Evolutionary conservation across 2,329 filamentous ascomycete genomes (phyloP), one percentile per base, ranked within the genome.

Genomic region (Sclerotinia spermophila): DNA sequence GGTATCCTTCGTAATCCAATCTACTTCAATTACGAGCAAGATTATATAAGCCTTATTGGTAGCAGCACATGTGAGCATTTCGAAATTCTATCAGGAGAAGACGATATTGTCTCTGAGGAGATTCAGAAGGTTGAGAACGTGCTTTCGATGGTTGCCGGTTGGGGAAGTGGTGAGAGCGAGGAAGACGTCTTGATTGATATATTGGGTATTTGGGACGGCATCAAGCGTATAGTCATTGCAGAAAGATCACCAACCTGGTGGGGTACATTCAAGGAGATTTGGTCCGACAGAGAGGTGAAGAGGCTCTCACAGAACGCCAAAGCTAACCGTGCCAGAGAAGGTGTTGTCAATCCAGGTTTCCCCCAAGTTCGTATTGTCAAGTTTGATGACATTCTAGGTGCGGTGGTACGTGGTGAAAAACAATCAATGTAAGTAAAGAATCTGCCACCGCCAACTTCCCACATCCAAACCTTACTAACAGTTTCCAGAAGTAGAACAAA

Each of bases 221-320:
- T 66, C 30, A 70, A 58, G 27, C 21, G 33, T 33, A 10, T 70
- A 15, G 17, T 70, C 13, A 38, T 70, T 17, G 35, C 55, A 21
- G 68, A 70, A 40, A 53, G 33, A 19, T 38, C 19, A 11, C 48
- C 68, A 17, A 66, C 68, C 8, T 70, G 68, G 68, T 70, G 48
- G 68, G 60, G 68, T 17, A 58, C 58, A 35, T 56, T 38, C 40
- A 70, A 70, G 19, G 60, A 70, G 48, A 70, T 70, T 2, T 70
- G 68, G 68, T 70, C 68, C 11, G 51, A 70, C 38, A 27, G 15
- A 24, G 60, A 70, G 48, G 27, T 70, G 27, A 38, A 44, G 21
- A 48, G 7, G 17, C 40, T 66, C 1, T 58, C 44, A 24, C 19
- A 10, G 6, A 6, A 13, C 10, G 48, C 55, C 48, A 66, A 65